Percentiles rank a stretch among this genome's conserved stretches.
Evolutionary conservation across 2,329 filamentous ascomycete species (phyloP).

Genomic region (Purpureocillium takamizusanense): DNA sequence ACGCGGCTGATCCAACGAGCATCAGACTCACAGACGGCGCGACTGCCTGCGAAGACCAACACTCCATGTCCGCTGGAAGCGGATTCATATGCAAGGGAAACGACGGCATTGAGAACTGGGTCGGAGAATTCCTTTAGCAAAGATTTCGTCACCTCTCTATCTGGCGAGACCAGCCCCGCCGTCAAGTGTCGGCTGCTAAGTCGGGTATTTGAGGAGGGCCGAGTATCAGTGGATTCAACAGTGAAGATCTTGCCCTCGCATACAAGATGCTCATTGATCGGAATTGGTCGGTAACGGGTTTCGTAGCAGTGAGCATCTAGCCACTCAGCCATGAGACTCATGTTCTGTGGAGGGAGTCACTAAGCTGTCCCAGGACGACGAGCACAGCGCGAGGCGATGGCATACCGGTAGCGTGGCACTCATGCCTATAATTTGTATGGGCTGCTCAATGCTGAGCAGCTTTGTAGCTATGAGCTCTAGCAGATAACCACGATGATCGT

Average conservation of each 20-base stretch:
- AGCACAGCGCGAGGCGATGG: conserved; percentile 1
- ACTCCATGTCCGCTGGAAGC: conserved; percentile 60
- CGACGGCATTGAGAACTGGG: conserved; percentile 59
- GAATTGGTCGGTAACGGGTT: conserved; percentile 65
- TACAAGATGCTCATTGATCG: conserved; percentile 66
- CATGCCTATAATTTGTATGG: conserved; percentile 68
- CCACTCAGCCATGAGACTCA: conserved; percentile 60
- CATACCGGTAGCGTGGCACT: conserved; percentile 66
- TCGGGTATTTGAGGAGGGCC: conserved; percentile 31
- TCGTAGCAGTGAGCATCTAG: conserved; percentile 62
- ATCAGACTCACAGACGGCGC: conserved; percentile 57
- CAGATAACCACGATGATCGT: conserved; percentile 66
- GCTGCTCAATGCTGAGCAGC: conserved; percentile 56
- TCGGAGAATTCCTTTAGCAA: conserved; percentile 53
- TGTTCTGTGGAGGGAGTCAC: conserved; percentile 48
- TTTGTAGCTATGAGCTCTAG: conserved; percentile 69
- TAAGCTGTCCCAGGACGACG: background rate
- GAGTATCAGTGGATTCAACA: conserved; percentile 42
- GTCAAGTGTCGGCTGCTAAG: conserved; percentile 26
- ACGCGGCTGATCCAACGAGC: conserved; percentile 59
- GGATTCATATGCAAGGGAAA: conserved; percentile 61
- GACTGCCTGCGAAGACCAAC: conserved; percentile 65
- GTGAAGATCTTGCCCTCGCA: conserved; percentile 61
- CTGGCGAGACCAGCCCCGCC: conserved; percentile 27
- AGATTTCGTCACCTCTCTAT: conserved; percentile 45